A percentile compares a stretch with the other conserved stretches of the same genome.
These are phyloP conservation scores for Cutaneotrichosporon cutaneum DNA, from an alignment of 1,284 basidiomycete genomes.

Conservation along the genomic window DNA sequence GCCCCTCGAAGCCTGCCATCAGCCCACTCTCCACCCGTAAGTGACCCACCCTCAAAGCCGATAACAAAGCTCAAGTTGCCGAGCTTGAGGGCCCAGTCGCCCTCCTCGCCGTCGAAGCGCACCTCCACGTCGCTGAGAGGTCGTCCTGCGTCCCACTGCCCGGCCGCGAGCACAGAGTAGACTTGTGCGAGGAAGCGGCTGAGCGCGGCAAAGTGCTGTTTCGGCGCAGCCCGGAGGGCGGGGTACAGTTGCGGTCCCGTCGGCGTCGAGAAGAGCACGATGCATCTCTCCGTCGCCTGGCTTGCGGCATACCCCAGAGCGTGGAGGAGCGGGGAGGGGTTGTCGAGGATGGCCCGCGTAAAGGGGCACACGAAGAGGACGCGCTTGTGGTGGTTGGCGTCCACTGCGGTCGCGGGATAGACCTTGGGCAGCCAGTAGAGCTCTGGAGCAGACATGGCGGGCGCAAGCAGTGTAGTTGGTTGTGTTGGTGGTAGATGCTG, in stretches of 20 bases:
- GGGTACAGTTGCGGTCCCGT: slow-evolving; percentile 32
- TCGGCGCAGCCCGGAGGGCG: slow-evolving; percentile 23
- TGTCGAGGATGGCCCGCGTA: slow-evolving; percentile 27
- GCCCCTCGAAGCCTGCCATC: slow-evolving; percentile 5
- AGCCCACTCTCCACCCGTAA: neutral
- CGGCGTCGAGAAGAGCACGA: slow-evolving; percentile 39
- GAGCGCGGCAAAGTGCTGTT: slow-evolving; percentile 34
- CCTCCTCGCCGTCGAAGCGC: slow-evolving; percentile 42
- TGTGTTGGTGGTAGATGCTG: neutral
- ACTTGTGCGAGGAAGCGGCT: slow-evolving; percentile 48
- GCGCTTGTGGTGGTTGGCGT: slow-evolving; percentile 14
- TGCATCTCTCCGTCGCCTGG: slow-evolving; percentile 24
- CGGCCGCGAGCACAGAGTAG: slow-evolving; percentile 45
- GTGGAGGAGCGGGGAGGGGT: slow-evolving; percentile 31
- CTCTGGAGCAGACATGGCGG: neutral
- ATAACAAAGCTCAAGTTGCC: slow-evolving; percentile 20
- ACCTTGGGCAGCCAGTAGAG: slow-evolving; percentile 5
- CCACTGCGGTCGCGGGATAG: neutral
- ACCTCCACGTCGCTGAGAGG: slow-evolving; percentile 49
- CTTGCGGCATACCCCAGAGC: slow-evolving; percentile 29
- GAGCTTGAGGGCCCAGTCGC: slow-evolving; percentile 29
- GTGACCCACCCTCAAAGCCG: slow-evolving; percentile 23
- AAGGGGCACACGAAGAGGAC: slow-evolving; percentile 41
- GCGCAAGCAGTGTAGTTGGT: neutral
- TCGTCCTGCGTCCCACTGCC: slow-evolving; percentile 40